Evolutionary conservation across 352 stramenopile genomes (phyloP), one percentile per base, ranked within the genome.

Genomic region (Plasmopara viticola): DNA sequence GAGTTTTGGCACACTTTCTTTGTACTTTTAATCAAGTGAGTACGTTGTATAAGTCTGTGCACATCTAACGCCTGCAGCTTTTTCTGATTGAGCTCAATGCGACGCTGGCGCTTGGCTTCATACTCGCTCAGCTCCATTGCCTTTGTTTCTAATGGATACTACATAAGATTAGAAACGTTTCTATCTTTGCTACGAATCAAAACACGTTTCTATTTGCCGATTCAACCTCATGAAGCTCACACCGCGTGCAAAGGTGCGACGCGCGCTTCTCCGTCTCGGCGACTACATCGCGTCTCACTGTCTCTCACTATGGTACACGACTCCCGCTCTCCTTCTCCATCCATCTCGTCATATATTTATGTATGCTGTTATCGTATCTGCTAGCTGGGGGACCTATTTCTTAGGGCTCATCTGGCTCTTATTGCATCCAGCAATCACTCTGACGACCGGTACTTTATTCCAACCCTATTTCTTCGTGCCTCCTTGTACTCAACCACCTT

Each of bases 321-420:
- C 30, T 14, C 29, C 7, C 38, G 0, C n/a, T 15, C 20, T 10
- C 7, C 12, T 9, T 44, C 9, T 18, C 0, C 53, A 39, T 39
- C 35, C 52, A 47, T 53, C 9, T 41, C 37, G 13, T 17, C 9
- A 17, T 41, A 18, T 10, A 14, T 35, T 28, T 38, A 39, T 40
- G 44, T 38, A 30, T 39, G 4, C 9, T 57, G 43, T 50, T 51
- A 18, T 15, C 20, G 25, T 15, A 5, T 28, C 14, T 50, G 53
- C 20, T 52, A 89, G 80, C 54, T 90, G 80, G 80, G 48, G 74
- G 42, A 82, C 68, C 53, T 90, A 86, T 52, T 46, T 59, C 13
- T 44, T 94, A 30, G 82, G 79, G 0, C 39, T 90, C 12, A n/a
- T 87, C 25, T 95, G 85, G 85, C 53, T 95, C 44, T 52, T 87